A percentile compares a stretch with the other conserved stretches of the same genome.
Conservation (phyloP, 176 grass and related monocot species). For the Aechmea fasciata region DNA sequence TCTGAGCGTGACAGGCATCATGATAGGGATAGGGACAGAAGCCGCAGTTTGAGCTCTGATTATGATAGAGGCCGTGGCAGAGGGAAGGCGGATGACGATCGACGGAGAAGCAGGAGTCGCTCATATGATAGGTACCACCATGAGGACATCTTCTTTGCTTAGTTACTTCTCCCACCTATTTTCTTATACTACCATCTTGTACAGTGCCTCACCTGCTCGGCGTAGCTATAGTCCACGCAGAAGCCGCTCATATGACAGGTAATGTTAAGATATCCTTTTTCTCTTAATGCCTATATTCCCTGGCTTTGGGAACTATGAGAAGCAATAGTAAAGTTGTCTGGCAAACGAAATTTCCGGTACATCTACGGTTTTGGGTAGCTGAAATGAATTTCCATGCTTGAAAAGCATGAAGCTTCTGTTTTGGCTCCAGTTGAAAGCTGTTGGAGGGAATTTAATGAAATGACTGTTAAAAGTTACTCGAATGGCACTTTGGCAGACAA, state of each 20-base stretch:
- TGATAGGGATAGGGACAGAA: conserved; percentile 39
- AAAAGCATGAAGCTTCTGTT: no score
- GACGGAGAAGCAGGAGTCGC: neutral
- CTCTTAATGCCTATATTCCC: conserved; percentile 16
- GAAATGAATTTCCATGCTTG: no score
- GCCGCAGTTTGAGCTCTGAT: conserved; percentile 48
- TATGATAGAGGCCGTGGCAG: conserved; percentile 37
- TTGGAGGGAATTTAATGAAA: no score
- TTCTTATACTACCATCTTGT: conserved; percentile 1
- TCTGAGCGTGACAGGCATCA: conserved; percentile 34
- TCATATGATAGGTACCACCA: conserved; percentile 9
- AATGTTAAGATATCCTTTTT: conserved; percentile 27
- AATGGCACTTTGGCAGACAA: no score
- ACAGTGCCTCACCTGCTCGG: conserved; percentile 45
- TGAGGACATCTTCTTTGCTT: conserved; percentile 1
- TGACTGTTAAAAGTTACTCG: no score
- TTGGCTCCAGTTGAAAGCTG: no score
- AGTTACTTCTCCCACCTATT: neutral
- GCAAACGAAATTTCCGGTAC: no score
- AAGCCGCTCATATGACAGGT: conserved; percentile 35
- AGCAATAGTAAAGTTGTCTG: neutral
- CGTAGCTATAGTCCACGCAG: conserved; percentile 58
- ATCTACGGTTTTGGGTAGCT: no score
- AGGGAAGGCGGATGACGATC: conserved; percentile 30
- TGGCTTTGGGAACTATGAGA: conserved; percentile 32